Base-by-base conservation (phyloP, 352 stramenopile genomes). In the Pythium aristosporum region DNA sequence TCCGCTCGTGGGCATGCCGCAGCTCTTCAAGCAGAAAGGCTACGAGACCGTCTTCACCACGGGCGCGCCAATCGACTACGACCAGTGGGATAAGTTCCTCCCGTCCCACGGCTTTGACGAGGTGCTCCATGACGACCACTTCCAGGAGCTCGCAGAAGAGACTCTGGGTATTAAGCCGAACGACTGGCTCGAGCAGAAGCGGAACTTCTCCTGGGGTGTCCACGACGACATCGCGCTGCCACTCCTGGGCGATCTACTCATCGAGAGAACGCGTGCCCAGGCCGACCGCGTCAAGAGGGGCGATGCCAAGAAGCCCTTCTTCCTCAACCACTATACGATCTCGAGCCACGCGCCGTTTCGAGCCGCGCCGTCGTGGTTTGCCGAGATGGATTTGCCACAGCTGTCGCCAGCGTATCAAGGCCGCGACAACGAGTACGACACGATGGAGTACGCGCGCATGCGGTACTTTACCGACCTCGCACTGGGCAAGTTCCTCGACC, bases 281-380 rank as follows among this genome's bases (percentile, higher is more conserved):
- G 54, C 47, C 0, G 48, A 65, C 11, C 76, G 67, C 0, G 44
- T 76, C 16, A 30, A 28, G 10, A 25, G 37, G 44, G 37, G 3
- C 20, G 47, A 80, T 8, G 44, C 61, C 1, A 87, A 85, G 63
- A 75, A 57, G 36, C 78, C 78, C 10, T 67, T 82, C 10, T 87
- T 84, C 56, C 48, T 82, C 16, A 84, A 69, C 5, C 75, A 83
- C 46, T 87, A 87, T 57, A 85, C 78, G 4, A 85, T 87, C 63
- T 84, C 74, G 5, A 85, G 74, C 20, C 79, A 87, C 65, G 70
- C 64, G 3, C 72, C 72, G 15, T 87, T 74, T 47, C 48, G 59
- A 7, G 65, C 70, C 2, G 53, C 55, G 0, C 74, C 78, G 0
- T 52, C 67, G 15, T 85, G 78, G 78, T 87, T 76, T 48, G 51